A percentile compares a stretch with the other conserved stretches of the same genome.
Evolutionary conservation across 2,329 filamentous ascomycete species (phyloP).

Genomic region (Diplodia sapinea): DNA sequence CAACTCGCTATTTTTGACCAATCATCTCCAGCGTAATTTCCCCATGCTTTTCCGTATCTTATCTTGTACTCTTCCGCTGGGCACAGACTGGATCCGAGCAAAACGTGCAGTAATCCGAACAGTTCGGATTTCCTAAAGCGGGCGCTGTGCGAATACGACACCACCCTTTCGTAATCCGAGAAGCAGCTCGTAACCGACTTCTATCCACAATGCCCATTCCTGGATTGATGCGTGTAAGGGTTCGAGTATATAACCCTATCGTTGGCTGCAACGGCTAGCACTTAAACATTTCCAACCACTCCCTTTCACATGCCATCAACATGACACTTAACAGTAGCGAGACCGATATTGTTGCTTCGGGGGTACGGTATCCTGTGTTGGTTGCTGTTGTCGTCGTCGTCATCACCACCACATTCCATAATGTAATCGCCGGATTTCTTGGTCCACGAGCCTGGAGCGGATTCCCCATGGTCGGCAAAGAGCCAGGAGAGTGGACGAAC

Average conservation of each 20-base stretch:
- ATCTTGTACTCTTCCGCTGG: not conserved
- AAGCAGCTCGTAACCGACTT: not conserved
- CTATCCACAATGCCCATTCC: not conserved
- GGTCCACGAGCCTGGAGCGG: not conserved
- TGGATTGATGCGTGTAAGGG: not conserved
- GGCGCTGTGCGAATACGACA: conserved; percentile 1
- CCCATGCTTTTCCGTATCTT: not conserved
- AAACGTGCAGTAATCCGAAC: not conserved
- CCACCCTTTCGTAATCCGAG: not conserved
- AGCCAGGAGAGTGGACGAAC: conserved; percentile 19
- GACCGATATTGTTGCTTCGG: not conserved
- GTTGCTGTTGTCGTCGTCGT: not conserved
- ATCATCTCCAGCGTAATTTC: not conserved
- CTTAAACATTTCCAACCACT: not conserved
- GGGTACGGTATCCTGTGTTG: not conserved
- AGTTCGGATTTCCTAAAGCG: not conserved
- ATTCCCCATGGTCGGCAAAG: conserved; percentile 12
- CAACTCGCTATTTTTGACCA: not conserved
- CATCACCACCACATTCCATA: not conserved
- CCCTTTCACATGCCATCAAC: not conserved
- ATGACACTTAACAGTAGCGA: conserved; percentile 7
- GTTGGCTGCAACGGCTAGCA: not conserved
- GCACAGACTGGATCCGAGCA: not conserved
- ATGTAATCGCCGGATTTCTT: not conserved
- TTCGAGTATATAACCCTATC: not conserved